phyloP scores from a whole-genome alignment of 75 land plant species.

The Larix kaempferi region DNA sequence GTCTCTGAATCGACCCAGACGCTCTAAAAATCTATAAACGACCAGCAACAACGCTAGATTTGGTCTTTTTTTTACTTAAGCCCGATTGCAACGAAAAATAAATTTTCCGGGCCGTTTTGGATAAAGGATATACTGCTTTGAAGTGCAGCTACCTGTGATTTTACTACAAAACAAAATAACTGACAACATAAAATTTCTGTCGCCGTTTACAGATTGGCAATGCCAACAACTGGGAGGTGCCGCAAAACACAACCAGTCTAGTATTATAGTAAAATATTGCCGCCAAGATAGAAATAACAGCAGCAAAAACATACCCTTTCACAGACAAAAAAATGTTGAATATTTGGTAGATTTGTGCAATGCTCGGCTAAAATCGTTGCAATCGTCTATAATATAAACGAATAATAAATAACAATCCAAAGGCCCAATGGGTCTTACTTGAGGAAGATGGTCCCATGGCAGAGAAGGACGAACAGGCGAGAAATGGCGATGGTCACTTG shows the following conservation, averaged over 20 bases:
- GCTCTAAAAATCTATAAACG: no score
- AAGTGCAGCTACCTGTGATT: no score
- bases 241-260: background rate
- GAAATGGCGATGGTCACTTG: conserved; percentile 5
- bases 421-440: conserved; percentile 8
- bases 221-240: no score
- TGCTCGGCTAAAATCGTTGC: background rate
- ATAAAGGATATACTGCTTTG: no score
- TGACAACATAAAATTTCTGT: no score
- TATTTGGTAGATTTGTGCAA: background rate
- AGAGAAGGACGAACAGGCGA: background rate
- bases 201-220: no score
- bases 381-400: background rate
- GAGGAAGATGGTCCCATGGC: conserved; percentile 7
- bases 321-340: background rate
- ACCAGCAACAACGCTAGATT: no score
- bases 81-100: no score
- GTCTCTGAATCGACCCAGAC: no score
- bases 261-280: background rate
- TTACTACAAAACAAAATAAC: no score
- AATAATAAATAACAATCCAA: background rate
- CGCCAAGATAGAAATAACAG: background rate
- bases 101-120: no score
- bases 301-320: background rate
- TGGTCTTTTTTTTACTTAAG: no score